Evolutionary conservation across 2,329 filamentous ascomycete species (phyloP), one percentile per base, ranked within the genome.

Genomic region (Monilinia polystroma): DNA sequence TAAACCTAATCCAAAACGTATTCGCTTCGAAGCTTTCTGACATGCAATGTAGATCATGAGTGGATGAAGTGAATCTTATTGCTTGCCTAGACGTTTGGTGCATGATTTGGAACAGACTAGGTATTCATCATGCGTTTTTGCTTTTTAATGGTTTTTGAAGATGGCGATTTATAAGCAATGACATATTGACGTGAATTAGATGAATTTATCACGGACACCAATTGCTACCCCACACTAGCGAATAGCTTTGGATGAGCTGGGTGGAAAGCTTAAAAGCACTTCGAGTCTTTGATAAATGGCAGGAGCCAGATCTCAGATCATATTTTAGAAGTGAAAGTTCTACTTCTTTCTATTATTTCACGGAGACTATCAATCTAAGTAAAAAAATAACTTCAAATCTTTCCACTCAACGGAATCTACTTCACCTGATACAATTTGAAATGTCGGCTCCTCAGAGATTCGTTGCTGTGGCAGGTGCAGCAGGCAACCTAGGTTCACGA

Each of bases 381-480:
- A 43, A 38, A 18, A 35, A 32, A 6, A 7, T 4, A 35, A 8
- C 47, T 23, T 7, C 4, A 7, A 2, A 26, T 41, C 4, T 26
- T 4, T 23, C 47, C n/a, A 62, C 49, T 18, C 12, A 18, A 51
- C 5, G 23, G 3, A n/a, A 10, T 26, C 26, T 41, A 12, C n/a
- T 26, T 41, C 2, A 41, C 45, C 8, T 8, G 47, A 53, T 5
- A 26, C 23, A 26, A 3, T 18, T 20, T 16, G 63, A 32, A 26
- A 68, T 68, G 67, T 68, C 67, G 32, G 57, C 52, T 12, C 60
- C 60, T 7, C n/a, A 56, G 23, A 64, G 26, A n/a, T 68, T 66
- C 43, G 43, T 68, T 38, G 67, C 57, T 5, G 57, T 68, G 35
- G 67, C 67, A 66, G 67, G 67, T 35, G 67, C 67, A 35, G 51